phyloP scores from a whole-genome alignment of 352 stramenopile species.

The Phytopythium litorale region DNA sequence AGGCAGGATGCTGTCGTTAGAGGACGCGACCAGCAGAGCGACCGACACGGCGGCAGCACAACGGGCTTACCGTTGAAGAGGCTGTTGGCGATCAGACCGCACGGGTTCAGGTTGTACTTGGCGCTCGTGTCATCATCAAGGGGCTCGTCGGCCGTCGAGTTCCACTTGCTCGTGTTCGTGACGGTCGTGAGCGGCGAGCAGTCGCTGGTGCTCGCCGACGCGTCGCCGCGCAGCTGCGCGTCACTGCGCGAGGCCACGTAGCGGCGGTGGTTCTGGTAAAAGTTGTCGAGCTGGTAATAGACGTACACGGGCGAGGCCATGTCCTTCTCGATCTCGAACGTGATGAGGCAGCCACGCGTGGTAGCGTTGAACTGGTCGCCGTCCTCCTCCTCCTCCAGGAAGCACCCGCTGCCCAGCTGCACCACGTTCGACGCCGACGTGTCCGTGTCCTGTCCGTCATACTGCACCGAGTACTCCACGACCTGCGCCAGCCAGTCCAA shows the following conservation, averaged over 20 bases:
- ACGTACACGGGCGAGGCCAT: constrained; percentile 96
- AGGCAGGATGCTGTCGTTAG: neutral
- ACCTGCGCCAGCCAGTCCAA: constrained; percentile 32
- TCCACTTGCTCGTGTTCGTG: constrained; percentile 58
- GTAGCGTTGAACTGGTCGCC: constrained; percentile 64
- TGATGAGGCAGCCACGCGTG: constrained; percentile 69
- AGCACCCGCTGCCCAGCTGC: constrained; percentile 54
- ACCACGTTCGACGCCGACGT: constrained; percentile 53
- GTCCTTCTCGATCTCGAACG: constrained; percentile 87
- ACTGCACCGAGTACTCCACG: constrained; percentile 89
- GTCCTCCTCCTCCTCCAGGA: constrained; percentile 50
- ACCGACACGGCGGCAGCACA: neutral
- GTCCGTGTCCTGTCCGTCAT: constrained; percentile 69
- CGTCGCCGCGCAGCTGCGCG: constrained; percentile 83
- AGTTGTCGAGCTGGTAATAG: constrained; percentile 99
- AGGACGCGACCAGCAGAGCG: neutral
- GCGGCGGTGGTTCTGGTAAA: constrained; percentile 98
- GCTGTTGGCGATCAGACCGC: constrained; percentile 98
- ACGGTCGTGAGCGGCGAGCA: constrained; percentile 80
- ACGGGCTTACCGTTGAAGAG: constrained; percentile 93
- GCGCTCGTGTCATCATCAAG: constrained; percentile 31
- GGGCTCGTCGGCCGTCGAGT: constrained; percentile 44
- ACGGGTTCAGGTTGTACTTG: constrained; percentile 92
- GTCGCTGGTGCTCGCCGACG: constrained; percentile 49
- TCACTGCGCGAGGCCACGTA: constrained; percentile 92